Percentiles rank a stretch among this genome's conserved stretches.
Evolutionary conservation across 1,139 yeast species (phyloP).

Genomic region (Sugiyamaella xylanicola): DNA sequence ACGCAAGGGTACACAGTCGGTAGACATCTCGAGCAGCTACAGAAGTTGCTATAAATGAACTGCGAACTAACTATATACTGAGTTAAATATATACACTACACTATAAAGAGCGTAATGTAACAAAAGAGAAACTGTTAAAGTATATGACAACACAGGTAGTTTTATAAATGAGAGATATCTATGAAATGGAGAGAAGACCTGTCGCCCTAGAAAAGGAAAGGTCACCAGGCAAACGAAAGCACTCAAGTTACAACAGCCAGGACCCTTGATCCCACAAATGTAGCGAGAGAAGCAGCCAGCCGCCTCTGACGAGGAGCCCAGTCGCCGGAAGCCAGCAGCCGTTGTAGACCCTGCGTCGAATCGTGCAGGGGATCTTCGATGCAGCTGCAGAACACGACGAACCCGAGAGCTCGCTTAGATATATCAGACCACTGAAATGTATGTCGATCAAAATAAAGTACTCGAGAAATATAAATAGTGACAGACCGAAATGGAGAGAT

Average conservation of each 20-base stretch:
- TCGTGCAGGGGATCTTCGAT: neutral
- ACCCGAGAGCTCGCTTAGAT: slow-evolving; percentile 10
- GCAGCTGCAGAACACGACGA: slow-evolving; percentile 16
- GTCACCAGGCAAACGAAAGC: too few relatives aligned
- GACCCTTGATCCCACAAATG: neutral
- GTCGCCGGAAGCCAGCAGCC: neutral
- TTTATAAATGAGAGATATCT: too few relatives aligned
- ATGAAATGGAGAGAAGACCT: too few relatives aligned
- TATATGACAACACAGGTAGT: too few relatives aligned
- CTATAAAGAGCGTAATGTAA: too few relatives aligned
- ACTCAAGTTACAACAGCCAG: too few relatives aligned
- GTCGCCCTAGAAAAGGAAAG: too few relatives aligned
- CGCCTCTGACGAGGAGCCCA: neutral
- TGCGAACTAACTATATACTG: too few relatives aligned
- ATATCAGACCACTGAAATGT: slow-evolving; percentile 13
- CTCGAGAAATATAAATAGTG: slow-evolving; percentile 5
- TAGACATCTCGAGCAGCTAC: neutral
- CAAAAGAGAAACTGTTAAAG: too few relatives aligned
- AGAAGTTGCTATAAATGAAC: too few relatives aligned
- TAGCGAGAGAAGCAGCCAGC: neutral
- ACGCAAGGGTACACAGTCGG: neutral
- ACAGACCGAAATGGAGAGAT: too few relatives aligned
- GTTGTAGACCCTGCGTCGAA: slow-evolving; percentile 6
- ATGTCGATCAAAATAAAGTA: neutral
- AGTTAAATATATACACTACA: too few relatives aligned